Base-by-base conservation (phyloP, 768 basidiomycete genomes). In the Tulasnella calospora region DNA sequence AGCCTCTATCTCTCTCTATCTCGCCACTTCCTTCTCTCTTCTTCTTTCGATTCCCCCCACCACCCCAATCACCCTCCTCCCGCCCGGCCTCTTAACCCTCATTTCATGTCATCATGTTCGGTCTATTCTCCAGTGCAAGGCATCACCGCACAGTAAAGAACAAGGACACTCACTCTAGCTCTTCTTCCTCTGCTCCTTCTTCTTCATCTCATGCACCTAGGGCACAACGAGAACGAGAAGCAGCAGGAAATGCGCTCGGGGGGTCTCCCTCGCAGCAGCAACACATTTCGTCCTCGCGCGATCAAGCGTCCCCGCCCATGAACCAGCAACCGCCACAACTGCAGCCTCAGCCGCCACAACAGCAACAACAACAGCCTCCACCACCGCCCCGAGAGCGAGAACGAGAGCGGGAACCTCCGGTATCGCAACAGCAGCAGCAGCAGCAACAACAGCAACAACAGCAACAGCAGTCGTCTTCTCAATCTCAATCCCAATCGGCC, bases 381-480 rank as follows among this genome's bases (percentile, higher is more conserved):
- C 30, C 67, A 3, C 67, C 67, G 23, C 46, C 46, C 2, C 46
- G 46, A 19, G 46, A 46, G 46, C 46, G 46, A 46, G 46, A 46
- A 46, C 71, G 40, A 21, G n/a, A 73, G 46, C 72, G 71, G 30
- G 27, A 23, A 0, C 46, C 79, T 13, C 81, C 81, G 36, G 3
- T 10, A 40, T 41, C 81, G 61, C 83, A 85, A 44, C 86, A 84
- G 35, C 85, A 87, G 79, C 76, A 77, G 21, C 57, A 38, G 30
- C 38, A n/a, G 6, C 40, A n/a, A 36, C 23, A 27, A 23, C n/a
- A 67, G 61, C 83, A 85, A 44, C 86, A 84, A 33, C 85, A 87
- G 79, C 76, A 77, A 33, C 57, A 38, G 30, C 38, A n/a, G 6
- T 38, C n/a, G n/a, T n/a, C n/a, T n/a, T 44, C 74, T 51, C 74